Base-by-base conservation (phyloP, 192 early-diverging fungal genomes). In the Gigaspora rosea region DNA sequence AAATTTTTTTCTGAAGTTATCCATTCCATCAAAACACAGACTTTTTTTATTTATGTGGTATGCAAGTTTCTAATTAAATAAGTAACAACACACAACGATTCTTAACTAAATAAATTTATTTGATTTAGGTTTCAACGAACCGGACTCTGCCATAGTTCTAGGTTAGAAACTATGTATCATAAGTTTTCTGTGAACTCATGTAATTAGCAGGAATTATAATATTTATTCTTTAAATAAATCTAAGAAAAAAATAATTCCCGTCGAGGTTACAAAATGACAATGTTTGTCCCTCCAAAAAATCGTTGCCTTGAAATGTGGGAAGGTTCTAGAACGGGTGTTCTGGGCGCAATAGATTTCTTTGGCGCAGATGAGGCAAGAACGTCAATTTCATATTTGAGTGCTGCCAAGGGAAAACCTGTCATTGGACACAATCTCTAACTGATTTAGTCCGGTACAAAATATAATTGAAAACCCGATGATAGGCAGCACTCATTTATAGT, bases 21-120 rank as follows among this genome's bases (percentile, higher is more conserved):
- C 91, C 90, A 32, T 99, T 96, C 80, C 93, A 96, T 76, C 97
- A 99, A 79, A 87, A 94, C 74, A 95, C 96, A 8, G 92, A 99
- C 75, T 90, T 97, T 79, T 90, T 89, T 76, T 98, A 98, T 71
- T 83, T 98, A 49, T 85, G 80, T 50, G 88, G 84, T 85, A 79
- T 22, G 77, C 41, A 73, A 33, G 35, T 18, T 61, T n/a, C n/a
- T 59, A 50, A 54, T 75, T n/a, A 62, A n/a, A 47, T 36, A 27
- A 47, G 18, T 62, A 54, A 36, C 16, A 22, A 35, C 11, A 0
- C 61, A 35, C 41, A 10, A 46, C 4, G 35, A 73, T 12, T 13
- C 9, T 22, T 20, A 41, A 59, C 6, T 62, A 75, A 63, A 46
- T 6, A 62, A 36, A 41, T 62, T 32, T 46, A 4, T 18, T 66